These are phyloP conservation scores for Aschersonia sp. DNA, from an alignment of 2,329 filamentous ascomycete genomes.

Conservation along the genomic window DNA sequence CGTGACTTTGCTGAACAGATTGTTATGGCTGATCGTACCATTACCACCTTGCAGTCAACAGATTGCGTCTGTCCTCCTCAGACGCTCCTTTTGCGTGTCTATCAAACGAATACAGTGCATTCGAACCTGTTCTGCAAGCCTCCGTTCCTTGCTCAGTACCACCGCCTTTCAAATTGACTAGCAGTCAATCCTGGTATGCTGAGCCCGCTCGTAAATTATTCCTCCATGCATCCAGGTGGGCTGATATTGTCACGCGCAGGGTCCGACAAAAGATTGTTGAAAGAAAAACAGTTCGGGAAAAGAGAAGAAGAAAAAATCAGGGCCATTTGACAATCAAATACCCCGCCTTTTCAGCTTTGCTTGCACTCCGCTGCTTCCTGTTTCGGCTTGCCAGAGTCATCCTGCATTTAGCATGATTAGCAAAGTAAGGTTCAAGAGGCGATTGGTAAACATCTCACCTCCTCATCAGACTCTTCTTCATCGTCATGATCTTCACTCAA, in stretches of 20 bases:
- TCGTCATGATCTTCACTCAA: slow-evolving; percentile 76
- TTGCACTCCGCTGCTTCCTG: slow-evolving; percentile 94
- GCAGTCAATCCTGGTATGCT: background rate
- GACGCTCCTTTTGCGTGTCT: slow-evolving; percentile 6
- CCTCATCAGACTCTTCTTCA: slow-evolving; percentile 65
- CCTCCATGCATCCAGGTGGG: background rate
- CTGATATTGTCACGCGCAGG: background rate
- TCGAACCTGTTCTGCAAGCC: slow-evolving; percentile 1
- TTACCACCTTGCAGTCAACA: background rate
- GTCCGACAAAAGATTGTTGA: background rate
- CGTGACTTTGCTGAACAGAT: too few species aligned
- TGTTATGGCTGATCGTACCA: background rate
- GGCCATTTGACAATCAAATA: background rate
- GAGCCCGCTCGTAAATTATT: slow-evolving; percentile 1
- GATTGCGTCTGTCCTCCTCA: slow-evolving; percentile 2
- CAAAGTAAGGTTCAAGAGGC: slow-evolving; percentile 2
- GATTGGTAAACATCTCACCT: slow-evolving; percentile 35
- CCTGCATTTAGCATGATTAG: slow-evolving; percentile 32
- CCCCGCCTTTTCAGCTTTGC: slow-evolving; percentile 52
- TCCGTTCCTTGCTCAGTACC: background rate
- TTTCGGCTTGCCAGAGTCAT: slow-evolving; percentile 80
- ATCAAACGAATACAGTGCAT: slow-evolving; percentile 6
- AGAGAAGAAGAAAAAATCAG: background rate
- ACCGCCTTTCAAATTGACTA: background rate
- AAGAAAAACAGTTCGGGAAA: background rate